Evolutionary conservation across 257 asterid genomes (phyloP), one percentile per base, ranked within the genome.

Genomic region (Linderniella brevidens): DNA sequence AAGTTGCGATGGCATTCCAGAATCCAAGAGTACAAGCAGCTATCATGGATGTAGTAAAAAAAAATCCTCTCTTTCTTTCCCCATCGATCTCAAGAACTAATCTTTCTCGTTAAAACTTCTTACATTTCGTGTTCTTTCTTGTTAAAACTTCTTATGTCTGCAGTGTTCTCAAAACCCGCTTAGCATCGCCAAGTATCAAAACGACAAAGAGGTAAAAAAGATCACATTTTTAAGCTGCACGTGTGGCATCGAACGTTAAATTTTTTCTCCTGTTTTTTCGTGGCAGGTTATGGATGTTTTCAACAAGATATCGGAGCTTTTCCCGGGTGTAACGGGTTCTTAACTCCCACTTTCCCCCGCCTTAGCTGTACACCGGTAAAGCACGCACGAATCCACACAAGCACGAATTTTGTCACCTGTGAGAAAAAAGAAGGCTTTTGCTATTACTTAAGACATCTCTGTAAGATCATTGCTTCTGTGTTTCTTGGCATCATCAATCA

Each of bases 1-100:
- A 84, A 37, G 80, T 88, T 54, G 95, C 97, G 42, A 80, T 76
- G 93, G 95, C 97, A 29, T 88, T 88, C 67, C 97, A 88, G 72
- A 88, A 88, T 57, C 97, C 95, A 5, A 73, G 93, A 75, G 82
- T 88, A 63, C 97, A 88, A 76, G 92, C 88, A 37, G 97, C 97
- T 53, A 88, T 88, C 69, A 74, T 84, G 92, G 97, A 88, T n/a
- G 97, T 84, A 69, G 61, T 86, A n/a, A n/a, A n/a, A n/a, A n/a
- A n/a, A n/a, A n/a, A n/a, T n/a, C n/a, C n/a, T 54, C 43, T 11
- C 52, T 25, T 49, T 41, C 58, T 52, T 11, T 37, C 32, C 48
- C 25, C 19, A 39, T 41, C 48, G 38, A 46, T 16, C 29, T n/a
- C 17, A 13, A 14, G 11, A 3, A 5, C n/a, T 35, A n/a, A 17